Evolutionary conservation across 495 filamentous ascomycete genomes (phyloP).

Genomic region (Chlorociboria aeruginascens): DNA sequence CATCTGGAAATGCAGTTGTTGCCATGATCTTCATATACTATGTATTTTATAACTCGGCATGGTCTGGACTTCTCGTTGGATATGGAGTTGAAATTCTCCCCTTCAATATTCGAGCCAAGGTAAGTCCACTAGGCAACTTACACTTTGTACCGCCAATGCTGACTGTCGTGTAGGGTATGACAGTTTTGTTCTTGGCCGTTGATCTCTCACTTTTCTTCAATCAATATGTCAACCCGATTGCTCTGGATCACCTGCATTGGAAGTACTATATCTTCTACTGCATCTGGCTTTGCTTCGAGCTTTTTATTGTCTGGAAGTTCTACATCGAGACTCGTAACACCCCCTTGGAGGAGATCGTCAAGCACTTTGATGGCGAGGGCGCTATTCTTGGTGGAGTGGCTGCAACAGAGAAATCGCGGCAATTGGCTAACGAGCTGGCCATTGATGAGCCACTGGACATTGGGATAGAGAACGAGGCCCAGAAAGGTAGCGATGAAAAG

Average conservation of each 20-base stretch:
- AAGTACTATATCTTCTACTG: conserved; percentile 32
- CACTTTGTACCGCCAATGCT: background rate
- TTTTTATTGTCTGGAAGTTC: conserved; percentile 29
- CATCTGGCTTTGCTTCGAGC: conserved; percentile 30
- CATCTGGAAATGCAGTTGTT: conserved; percentile 17
- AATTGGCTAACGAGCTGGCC: conserved; percentile 1
- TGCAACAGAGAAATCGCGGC: conserved; percentile 7
- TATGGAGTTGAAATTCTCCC: conserved; percentile 37
- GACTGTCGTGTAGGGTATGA: conserved; percentile 25
- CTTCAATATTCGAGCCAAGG: conserved; percentile 20
- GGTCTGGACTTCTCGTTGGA: conserved; percentile 8
- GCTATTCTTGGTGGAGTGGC: conserved; percentile 4
- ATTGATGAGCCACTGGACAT: background rate
- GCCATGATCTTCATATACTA: conserved; percentile 24
- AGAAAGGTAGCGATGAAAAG: background rate
- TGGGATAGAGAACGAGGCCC: too few relatives aligned
- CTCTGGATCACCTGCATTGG: conserved; percentile 27
- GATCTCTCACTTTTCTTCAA: conserved; percentile 35
- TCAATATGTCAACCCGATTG: conserved; percentile 38
- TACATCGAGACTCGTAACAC: conserved; percentile 38
- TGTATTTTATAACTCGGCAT: conserved; percentile 16
- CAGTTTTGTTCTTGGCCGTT: conserved; percentile 32
- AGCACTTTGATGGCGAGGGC: conserved; percentile 30
- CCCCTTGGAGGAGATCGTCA: conserved; percentile 37
- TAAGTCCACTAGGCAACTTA: background rate